A percentile compares a stretch with the other conserved stretches of the same genome.
These are phyloP conservation scores for Chalciporus sp. DNA, from an alignment of 1,284 basidiomycete species.

Conservation along the genomic window DNA sequence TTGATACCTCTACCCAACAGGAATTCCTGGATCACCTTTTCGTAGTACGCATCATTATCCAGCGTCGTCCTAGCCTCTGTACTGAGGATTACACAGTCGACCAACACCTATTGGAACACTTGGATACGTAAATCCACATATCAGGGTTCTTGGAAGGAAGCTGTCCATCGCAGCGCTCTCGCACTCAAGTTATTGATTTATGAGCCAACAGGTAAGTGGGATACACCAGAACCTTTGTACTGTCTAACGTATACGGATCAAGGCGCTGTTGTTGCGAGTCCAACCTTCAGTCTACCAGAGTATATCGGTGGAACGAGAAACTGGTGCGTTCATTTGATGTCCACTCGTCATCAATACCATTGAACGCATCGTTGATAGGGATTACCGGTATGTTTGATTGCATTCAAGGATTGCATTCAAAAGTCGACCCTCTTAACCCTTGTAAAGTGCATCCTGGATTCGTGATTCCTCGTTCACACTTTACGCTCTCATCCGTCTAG, in stretches of 20 bases:
- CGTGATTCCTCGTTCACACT: constrained; percentile 91
- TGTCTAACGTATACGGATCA: constrained; percentile 13
- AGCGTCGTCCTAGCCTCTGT: not conserved
- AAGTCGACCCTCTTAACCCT: not conserved
- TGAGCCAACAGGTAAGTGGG: constrained; percentile 68
- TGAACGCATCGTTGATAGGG: constrained; percentile 44
- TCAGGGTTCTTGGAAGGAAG: constrained; percentile 91
- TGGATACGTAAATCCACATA: constrained; percentile 88
- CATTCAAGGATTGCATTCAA: not conserved
- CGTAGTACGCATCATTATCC: constrained; percentile 40
- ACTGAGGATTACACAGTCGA: constrained; percentile 47
- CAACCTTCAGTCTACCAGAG: constrained; percentile 92
- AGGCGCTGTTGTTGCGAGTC: constrained; percentile 90
- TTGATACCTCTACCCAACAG: constrained; percentile 33
- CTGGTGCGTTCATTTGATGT: constrained; percentile 50
- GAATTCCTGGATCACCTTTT: constrained; percentile 58
- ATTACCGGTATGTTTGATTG: constrained; percentile 56
- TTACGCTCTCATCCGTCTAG: constrained; percentile 88
- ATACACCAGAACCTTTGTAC: constrained; percentile 20
- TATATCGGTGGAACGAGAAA: constrained; percentile 86
- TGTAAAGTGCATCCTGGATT: constrained; percentile 76
- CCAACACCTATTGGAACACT: constrained; percentile 81
- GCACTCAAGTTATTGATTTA: constrained; percentile 85
- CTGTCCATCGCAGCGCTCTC: constrained; percentile 85
- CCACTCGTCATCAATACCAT: not conserved